Percentiles rank a stretch among this genome's conserved stretches.
These are phyloP conservation scores for Chionographis japonica DNA, from an alignment of 106 monocot genomes.

Conservation along the genomic window DNA sequence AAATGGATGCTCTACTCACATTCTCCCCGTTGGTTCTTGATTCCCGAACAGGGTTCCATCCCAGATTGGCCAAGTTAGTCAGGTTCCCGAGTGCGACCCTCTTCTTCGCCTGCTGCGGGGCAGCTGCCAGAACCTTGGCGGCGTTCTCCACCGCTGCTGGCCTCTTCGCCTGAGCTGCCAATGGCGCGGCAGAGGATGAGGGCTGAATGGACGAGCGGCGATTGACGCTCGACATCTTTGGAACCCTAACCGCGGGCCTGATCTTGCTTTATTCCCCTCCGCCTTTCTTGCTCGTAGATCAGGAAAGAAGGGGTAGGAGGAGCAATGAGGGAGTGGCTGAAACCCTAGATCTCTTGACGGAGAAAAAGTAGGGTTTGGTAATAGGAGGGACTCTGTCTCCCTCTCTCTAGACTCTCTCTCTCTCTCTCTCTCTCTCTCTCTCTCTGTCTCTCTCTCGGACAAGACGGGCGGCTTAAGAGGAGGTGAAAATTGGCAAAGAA, in stretches of 20 bases:
- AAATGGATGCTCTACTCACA: not conserved
- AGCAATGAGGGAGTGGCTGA: not conserved
- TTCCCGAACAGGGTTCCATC: slow-evolving; percentile 3
- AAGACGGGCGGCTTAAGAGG: not conserved
- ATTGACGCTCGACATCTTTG: slow-evolving; percentile 12
- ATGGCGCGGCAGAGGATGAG: slow-evolving; percentile 20
- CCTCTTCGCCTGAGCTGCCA: slow-evolving; percentile 17
- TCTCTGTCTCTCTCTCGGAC: not conserved
- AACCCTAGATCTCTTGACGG: not conserved
- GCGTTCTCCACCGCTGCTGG: slow-evolving; percentile 13
- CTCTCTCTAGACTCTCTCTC: not conserved
- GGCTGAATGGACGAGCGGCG: slow-evolving; percentile 11
- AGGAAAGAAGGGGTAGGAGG: not conserved
- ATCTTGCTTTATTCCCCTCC: too few species aligned
- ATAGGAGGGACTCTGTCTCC: too few species aligned
- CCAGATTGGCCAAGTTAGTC: slow-evolving; percentile 31
- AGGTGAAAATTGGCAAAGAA: not conserved
- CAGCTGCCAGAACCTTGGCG: slow-evolving; percentile 11
- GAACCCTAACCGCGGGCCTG: not conserved
- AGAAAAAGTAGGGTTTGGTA: not conserved
- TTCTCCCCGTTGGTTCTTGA: slow-evolving; percentile 8
- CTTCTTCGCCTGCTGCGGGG: slow-evolving; percentile 56
- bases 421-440: not conserved
- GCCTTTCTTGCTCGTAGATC: too few species aligned
- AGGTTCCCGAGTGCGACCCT: slow-evolving; percentile 56